A percentile compares a stretch with the other conserved stretches of the same genome.
These are phyloP conservation scores for Scutellaria barbata DNA, from an alignment of 257 asterid species.

Conservation along the genomic window DNA sequence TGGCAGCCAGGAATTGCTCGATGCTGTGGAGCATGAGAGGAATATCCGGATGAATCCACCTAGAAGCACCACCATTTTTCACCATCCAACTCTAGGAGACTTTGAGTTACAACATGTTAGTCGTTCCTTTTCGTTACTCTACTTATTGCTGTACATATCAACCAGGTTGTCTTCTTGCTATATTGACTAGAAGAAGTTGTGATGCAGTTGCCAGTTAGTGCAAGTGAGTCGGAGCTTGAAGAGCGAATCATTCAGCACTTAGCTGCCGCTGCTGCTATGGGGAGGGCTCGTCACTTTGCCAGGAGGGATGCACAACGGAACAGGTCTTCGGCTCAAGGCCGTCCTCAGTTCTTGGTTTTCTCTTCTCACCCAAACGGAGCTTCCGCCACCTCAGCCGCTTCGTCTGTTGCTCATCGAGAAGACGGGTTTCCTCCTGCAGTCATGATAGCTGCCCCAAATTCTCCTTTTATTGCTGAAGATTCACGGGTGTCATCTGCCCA, in stretches of 20 bases:
- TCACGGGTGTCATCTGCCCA: slow-evolving; percentile 48
- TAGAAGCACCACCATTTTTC: slow-evolving; percentile 81
- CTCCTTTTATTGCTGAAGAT: slow-evolving; percentile 52
- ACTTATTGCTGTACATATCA: not conserved
- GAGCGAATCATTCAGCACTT: slow-evolving; percentile 88
- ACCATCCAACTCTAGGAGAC: slow-evolving; percentile 95
- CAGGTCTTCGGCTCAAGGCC: slow-evolving; percentile 72
- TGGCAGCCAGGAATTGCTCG: slow-evolving; percentile 95
- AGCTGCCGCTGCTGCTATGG: slow-evolving; percentile 95
- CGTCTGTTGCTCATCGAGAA: slow-evolving; percentile 29
- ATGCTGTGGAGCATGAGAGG: slow-evolving; percentile 91
- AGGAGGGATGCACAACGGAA: slow-evolving; percentile 74
- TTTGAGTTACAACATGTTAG: slow-evolving; percentile 93
- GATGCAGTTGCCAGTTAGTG: slow-evolving; percentile 73
- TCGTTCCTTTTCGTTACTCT: slow-evolving; percentile 17
- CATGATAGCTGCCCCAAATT: slow-evolving; percentile 49
- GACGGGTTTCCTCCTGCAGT: slow-evolving; percentile 40
- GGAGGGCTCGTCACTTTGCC: slow-evolving; percentile 79
- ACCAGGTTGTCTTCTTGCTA: not conserved
- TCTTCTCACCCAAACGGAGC: slow-evolving; percentile 63
- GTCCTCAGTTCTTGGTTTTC: slow-evolving; percentile 73
- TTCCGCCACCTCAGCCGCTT: slow-evolving; percentile 43
- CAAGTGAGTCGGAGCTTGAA: slow-evolving; percentile 80
- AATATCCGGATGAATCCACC: slow-evolving; percentile 84
- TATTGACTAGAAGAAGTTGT: not conserved